phyloP scores from a whole-genome alignment of 2,329 filamentous ascomycete species.

The Thielaviopsis euricoi region DNA sequence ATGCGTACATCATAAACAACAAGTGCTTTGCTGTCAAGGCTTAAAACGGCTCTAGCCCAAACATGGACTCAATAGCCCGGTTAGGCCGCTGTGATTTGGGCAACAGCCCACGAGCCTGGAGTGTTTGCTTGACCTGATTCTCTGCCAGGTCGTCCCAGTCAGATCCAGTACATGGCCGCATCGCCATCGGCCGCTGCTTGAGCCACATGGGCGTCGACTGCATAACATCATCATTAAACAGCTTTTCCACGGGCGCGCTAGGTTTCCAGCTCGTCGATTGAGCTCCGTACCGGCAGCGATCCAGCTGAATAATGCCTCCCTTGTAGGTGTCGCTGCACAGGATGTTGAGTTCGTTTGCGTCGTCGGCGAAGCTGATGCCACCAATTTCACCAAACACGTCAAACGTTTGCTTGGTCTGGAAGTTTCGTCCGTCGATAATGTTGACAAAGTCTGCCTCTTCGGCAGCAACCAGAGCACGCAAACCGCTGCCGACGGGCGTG shows the following conservation, averaged over 20 bases:
- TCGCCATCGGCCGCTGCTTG: not conserved
- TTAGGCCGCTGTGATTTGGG: not conserved
- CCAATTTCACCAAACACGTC: constrained; percentile 63
- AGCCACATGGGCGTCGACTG: not conserved
- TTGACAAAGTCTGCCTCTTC: constrained; percentile 62
- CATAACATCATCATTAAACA: not conserved
- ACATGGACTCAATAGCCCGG: not conserved
- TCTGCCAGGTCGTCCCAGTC: not conserved
- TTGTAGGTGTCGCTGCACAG: constrained; percentile 49
- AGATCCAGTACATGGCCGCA: not conserved
- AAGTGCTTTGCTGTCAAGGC: not conserved
- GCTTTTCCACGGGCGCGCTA: not conserved
- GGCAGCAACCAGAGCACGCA: constrained; percentile 50
- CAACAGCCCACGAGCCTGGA: not conserved
- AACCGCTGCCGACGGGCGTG: constrained; percentile 52
- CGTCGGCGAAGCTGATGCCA: constrained; percentile 49
- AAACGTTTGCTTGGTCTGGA: constrained; percentile 48
- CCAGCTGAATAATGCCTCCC: constrained; percentile 50
- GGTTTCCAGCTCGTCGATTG: not conserved
- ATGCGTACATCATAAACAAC: no score
- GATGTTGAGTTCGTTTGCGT: constrained; percentile 50
- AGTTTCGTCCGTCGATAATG: constrained; percentile 51
- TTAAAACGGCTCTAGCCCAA: not conserved
- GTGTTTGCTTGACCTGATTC: not conserved
- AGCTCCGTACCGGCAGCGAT: constrained; percentile 21